Evolutionary conservation across 2,329 filamentous ascomycete genomes (phyloP), one percentile per base, ranked within the genome.

Genomic region (Phialemoniopsis sp.): DNA sequence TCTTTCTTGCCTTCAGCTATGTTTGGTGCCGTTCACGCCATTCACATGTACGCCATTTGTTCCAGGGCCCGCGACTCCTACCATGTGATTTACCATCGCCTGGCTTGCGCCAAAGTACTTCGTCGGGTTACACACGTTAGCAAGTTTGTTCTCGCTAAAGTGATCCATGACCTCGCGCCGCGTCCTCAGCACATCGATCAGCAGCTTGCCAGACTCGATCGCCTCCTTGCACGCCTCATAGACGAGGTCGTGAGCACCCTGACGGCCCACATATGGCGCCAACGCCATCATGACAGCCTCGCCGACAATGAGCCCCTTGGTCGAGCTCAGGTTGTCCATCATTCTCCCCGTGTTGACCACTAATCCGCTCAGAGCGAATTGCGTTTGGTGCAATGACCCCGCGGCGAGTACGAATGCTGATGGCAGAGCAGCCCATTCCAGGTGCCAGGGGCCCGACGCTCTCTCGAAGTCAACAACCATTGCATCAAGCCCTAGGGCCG

Each of bases 221-320:
- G 21, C 21, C 21, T 26, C 21, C 21, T 26, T 26, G 49, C 75
- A 80, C 3, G 72, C 72, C 43, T 68, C 66, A 36, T 79, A 79
- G 3, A 79, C 73, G 29, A 76, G 59, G 46, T 78, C 73, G 51
- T 78, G 75, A 3, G 73, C 73, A 14, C 65, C 60, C 42, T 73
- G 70, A 13, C 75, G 60, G 8, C 75, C 74, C 31, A 74, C 56
- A 53, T 68, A 58, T 13, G 65, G 62, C n/a, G 73, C 76, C 36
- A 79, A 59, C 2, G 64, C 68, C 76, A 79, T 78, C 74, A 79
- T 78, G n/a, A 79, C 71, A 3, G 75, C 73, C 56, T 79, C 76
- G 1, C 65, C 73, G 12, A 78, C 74, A 46, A 78, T 78, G 15
- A 78, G 53, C 0, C 74, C 74, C 32, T 58, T 58, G 0, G 72